Percentiles rank a stretch among this genome's conserved stretches.
Evolutionary conservation across 139 green algal genomes (phyloP).

Genomic region (Auxenochlorella pyrenoidosa): DNA sequence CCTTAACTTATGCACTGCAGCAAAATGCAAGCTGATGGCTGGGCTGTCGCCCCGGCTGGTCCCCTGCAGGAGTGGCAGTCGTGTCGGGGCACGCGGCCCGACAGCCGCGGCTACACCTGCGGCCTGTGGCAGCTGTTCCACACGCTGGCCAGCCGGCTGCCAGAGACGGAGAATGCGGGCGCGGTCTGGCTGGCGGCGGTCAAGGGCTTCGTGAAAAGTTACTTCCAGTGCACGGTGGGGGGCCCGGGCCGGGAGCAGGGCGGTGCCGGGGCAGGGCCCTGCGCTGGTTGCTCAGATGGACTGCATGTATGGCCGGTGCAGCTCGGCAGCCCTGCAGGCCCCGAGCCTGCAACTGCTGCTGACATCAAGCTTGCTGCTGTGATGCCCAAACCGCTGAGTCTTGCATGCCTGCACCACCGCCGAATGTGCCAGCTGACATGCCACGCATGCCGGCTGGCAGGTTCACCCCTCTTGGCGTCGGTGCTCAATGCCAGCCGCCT

Average conservation of each 20-base stretch:
- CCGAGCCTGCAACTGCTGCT: too few relatives aligned
- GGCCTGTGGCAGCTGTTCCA: conserved; percentile 83
- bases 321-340: too few relatives aligned
- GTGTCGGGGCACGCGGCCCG: conserved; percentile 59
- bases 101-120: conserved; percentile 78
- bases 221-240: conserved; percentile 56
- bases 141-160: conserved; percentile 51
- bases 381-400: too few relatives aligned
- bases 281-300: too few relatives aligned
- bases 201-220: conserved; percentile 59
- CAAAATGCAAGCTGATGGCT: too few relatives aligned
- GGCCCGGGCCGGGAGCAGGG: background rate
- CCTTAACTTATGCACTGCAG: too few relatives aligned
- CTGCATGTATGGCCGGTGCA: too few relatives aligned
- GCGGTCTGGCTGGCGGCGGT: conserved; percentile 54
- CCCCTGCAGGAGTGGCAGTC: conserved; percentile 41
- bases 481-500: background rate
- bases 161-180: conserved; percentile 38
- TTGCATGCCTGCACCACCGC: too few relatives aligned
- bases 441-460: too few relatives aligned
- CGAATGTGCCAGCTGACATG: too few relatives aligned
- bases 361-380: too few relatives aligned
- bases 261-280: background rate
- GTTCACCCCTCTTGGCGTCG: too few relatives aligned
- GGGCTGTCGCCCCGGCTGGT: background rate